Base-by-base conservation (phyloP, 148 eudicot species). In the Suaeda aralocaspica region DNA sequence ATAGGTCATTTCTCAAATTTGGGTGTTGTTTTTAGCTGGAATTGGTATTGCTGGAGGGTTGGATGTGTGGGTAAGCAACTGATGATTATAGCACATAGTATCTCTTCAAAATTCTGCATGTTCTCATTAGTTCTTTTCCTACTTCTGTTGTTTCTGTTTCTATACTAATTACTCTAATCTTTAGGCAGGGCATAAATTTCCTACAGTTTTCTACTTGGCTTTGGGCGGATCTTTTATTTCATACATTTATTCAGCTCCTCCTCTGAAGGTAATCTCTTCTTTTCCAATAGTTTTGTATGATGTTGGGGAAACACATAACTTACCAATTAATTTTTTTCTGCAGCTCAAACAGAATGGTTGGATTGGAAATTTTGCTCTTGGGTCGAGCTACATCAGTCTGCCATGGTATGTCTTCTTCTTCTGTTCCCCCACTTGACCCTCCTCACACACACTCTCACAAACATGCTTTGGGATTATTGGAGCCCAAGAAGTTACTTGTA, bases 291-390 rank as follows among this genome's bases (percentile, higher is more conserved):
- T 57, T 33, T 42, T 64, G 46, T 75, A 29, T 44, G 26, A 19
- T 49, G 6, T 45, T 69, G 58, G 18, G 42, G 21, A 59, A 68
- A 50, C 59, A 52, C 22, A 29, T 16, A 29, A n/a, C 72, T 77
- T 29, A 76, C 59, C 51, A 48, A 55, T 50, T 34, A 26, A 51
- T 18, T 3, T 71, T 19, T 21, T 73, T 16, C 44, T 78, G 82
- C 89, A 94, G 98, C 98, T 94, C 80, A 94, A 94, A 78, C 98
- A 94, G 59, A 91, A 94, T 75, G 98, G 98, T 51, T 94, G 98
- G 98, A 80, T 89, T 51, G 98, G 98, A 52, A 94, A 94, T 84
- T 94, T 94, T 31, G 98, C 98, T 69, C 81, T 94, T 66, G 98
- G 98, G 72, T 88, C 97, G 49, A 94, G 98, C 81, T 94, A 94